phyloP scores from a whole-genome alignment of 805 yeast species.

The Blastobotrys mokoenaii region DNA sequence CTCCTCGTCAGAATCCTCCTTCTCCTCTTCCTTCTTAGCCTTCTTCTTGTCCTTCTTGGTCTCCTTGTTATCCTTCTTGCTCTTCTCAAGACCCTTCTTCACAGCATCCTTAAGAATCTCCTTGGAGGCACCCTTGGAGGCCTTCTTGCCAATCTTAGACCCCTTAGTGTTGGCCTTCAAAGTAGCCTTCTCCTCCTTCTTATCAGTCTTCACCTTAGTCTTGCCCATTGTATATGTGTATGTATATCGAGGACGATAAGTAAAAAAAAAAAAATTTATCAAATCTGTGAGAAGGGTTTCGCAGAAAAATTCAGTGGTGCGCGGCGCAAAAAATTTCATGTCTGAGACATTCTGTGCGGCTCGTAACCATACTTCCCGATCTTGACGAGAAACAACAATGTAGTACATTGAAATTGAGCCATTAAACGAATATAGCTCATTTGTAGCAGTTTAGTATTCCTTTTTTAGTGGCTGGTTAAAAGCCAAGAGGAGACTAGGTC shows the following conservation, averaged over 20 bases:
- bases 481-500: no score
- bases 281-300: no score
- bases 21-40: no score
- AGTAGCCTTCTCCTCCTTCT: constrained; percentile 7
- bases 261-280: constrained; percentile 2
- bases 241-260: neutral
- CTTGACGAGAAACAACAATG: no score
- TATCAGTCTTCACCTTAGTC: constrained; percentile 7
- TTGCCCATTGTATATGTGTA: constrained; percentile 10
- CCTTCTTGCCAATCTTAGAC: no score
- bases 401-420: no score
- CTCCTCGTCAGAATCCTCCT: constrained; percentile 7
- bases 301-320: neutral
- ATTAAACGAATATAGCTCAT: no score
- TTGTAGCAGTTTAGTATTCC: no score
- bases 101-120: constrained; percentile 12
- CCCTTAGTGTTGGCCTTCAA: constrained; percentile 12
- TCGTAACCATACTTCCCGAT: no score
- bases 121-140: constrained; percentile 1
- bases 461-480: no score
- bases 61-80: constrained; percentile 6
- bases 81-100: constrained; percentile 10
- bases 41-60: constrained; percentile 10
- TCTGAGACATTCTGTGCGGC: no score
- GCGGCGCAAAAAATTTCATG: neutral